phyloP scores from a whole-genome alignment of 2,329 filamentous ascomycete genomes.

The Colletotrichum sp. region DNA sequence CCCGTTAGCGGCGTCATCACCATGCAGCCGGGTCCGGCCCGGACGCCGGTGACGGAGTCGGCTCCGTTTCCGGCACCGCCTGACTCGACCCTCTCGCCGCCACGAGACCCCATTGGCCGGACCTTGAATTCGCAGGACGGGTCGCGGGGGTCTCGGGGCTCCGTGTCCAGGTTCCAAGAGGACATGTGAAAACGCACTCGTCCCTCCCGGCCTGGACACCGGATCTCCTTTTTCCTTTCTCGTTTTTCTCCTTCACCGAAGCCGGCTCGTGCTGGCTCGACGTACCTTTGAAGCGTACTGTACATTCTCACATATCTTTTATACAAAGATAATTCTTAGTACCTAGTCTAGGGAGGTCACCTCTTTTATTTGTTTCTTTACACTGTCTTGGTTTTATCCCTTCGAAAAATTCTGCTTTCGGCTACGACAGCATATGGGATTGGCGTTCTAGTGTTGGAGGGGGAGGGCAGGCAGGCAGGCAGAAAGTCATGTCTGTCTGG shows the following conservation, averaged over 20 bases:
- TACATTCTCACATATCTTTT: constrained; percentile 17
- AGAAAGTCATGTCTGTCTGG: neutral
- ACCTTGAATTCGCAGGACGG: constrained; percentile 38
- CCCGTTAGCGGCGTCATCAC: constrained; percentile 65
- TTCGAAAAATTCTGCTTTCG: neutral
- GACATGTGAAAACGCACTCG: constrained; percentile 28
- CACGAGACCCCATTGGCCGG: constrained; percentile 41
- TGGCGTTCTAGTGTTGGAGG: constrained; percentile 1
- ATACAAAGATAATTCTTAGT: constrained; percentile 14
- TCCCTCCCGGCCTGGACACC: neutral
- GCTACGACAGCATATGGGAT: constrained; percentile 17
- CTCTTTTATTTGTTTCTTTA: neutral
- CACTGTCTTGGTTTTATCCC: neutral
- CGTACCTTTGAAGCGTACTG: constrained; percentile 11
- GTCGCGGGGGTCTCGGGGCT: constrained; percentile 32
- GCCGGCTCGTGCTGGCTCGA: neutral
- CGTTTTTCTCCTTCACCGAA: neutral
- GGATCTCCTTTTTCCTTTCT: neutral
- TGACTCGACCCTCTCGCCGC: constrained; percentile 17
- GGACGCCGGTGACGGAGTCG: constrained; percentile 63
- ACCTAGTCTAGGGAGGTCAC: neutral
- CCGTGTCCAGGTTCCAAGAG: constrained; percentile 46
- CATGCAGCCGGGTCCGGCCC: constrained; percentile 68
- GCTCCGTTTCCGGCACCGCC: constrained; percentile 49
- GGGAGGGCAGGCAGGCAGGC: neutral